A percentile compares a stretch with the other conserved stretches of the same genome.
phyloP scores from a whole-genome alignment of 1,139 yeast species.

The Suhomyces coccinellae region DNA sequence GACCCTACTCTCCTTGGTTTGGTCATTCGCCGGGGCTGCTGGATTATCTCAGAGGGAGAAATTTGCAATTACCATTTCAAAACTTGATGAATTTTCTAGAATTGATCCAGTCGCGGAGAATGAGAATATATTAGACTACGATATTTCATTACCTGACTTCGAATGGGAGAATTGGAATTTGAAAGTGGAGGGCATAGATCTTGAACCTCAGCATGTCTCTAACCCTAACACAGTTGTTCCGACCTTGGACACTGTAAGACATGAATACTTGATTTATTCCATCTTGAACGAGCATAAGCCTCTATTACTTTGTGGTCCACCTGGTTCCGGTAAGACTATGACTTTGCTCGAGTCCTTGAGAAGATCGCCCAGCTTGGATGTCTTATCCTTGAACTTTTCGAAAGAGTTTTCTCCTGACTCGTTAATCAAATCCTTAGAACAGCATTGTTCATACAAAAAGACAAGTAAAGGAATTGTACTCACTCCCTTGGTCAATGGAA shows the following conservation, averaged over 20 bases:
- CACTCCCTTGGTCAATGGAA: conserved; percentile 62
- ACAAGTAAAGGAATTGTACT: conserved; percentile 53
- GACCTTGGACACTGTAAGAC: conserved; percentile 74
- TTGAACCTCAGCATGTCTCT: conserved; percentile 65
- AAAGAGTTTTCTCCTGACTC: conserved; percentile 72
- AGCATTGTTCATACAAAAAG: conserved; percentile 63
- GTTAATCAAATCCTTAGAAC: conserved; percentile 67
- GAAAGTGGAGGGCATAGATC: conserved; percentile 45
- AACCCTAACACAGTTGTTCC: conserved; percentile 71
- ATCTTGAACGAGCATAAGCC: conserved; percentile 61
- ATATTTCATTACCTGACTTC: conserved; percentile 48
- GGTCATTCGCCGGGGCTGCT: conserved; percentile 75
- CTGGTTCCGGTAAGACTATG: conserved; percentile 98
- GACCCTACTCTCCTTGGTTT: conserved; percentile 48
- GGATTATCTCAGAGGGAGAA: conserved; percentile 35
- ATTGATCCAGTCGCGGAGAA: conserved; percentile 11
- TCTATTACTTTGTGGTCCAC: conserved; percentile 87
- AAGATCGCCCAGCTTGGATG: conserved; percentile 55
- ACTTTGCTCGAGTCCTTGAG: conserved; percentile 71
- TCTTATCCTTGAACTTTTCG: conserved; percentile 77
- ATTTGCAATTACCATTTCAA: conserved; percentile 37
- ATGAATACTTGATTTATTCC: conserved; percentile 60
- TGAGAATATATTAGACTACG: conserved; percentile 39
- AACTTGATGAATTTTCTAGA: conserved; percentile 19
- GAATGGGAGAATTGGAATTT: conserved; percentile 51